These are phyloP conservation scores for Cucumis cinereus DNA, from an alignment of 306 rosid genomes.

Conservation along the genomic window DNA sequence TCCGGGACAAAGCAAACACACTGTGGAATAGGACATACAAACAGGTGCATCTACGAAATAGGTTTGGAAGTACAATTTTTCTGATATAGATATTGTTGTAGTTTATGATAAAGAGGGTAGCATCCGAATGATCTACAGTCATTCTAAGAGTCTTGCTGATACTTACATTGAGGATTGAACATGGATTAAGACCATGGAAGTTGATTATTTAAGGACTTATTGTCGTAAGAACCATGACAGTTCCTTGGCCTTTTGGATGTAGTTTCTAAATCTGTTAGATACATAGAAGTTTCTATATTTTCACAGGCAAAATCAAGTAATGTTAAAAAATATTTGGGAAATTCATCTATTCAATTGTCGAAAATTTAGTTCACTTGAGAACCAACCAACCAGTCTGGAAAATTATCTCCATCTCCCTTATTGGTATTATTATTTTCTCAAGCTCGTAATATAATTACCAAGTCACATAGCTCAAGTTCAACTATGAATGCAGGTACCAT, in stretches of 20 bases:
- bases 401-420: not conserved
- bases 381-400: not conserved
- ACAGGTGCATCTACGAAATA: not conserved
- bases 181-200: not conserved
- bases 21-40: not conserved
- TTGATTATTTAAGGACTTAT: not conserved
- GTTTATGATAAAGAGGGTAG: not conserved
- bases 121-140: not conserved
- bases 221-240: not conserved
- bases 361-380: not conserved
- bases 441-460: not conserved
- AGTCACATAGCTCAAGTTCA: conserved; percentile 4
- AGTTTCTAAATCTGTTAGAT: not conserved
- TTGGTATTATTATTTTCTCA: not conserved
- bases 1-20: not conserved
- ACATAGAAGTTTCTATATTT: not conserved
- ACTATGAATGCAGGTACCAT: conserved; percentile 58
- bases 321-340: not conserved
- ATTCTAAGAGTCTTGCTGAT: not conserved
- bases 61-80: not conserved
- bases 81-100: not conserved
- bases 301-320: not conserved
- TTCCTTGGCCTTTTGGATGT: not conserved
- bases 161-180: not conserved
- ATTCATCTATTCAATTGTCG: not conserved